Evolutionary conservation across 2,329 filamentous ascomycete genomes (phyloP).

Genomic region (Zymoseptoria brevis): DNA sequence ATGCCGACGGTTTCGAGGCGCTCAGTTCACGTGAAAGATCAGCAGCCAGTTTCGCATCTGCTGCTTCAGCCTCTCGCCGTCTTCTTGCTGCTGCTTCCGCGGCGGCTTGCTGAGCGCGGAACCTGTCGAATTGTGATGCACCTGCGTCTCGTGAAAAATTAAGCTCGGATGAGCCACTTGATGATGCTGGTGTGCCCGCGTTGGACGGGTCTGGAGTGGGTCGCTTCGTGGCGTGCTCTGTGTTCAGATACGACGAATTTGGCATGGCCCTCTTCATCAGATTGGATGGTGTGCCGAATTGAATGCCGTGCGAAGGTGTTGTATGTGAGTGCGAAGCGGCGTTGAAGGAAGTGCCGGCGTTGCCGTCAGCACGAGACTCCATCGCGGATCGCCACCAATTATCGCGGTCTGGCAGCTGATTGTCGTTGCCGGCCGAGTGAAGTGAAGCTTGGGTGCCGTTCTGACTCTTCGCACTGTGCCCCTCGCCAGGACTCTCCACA

Average conservation of each 20-base stretch:
- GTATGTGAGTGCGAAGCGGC: neutral
- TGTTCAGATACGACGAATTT: conserved; percentile 9
- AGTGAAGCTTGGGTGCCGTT: neutral
- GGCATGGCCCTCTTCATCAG: conserved; percentile 18
- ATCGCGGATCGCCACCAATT: conserved; percentile 15
- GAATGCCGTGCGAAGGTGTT: neutral
- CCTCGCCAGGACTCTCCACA: neutral
- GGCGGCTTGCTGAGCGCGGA: conserved; percentile 8
- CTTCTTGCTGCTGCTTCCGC: conserved; percentile 8
- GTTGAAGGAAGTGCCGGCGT: neutral
- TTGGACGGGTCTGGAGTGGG: conserved; percentile 23
- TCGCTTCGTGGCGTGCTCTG: conserved; percentile 22
- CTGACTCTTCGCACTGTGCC: conserved; percentile 2
- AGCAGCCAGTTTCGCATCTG: conserved; percentile 23
- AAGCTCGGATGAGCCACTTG: conserved; percentile 18
- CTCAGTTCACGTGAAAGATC: conserved; percentile 22
- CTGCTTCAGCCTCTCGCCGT: conserved; percentile 12
- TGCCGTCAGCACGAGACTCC: neutral
- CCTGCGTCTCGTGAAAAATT: conserved; percentile 7
- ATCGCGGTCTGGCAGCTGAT: conserved; percentile 5
- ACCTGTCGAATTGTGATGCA: conserved; percentile 1
- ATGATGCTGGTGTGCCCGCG: conserved; percentile 21
- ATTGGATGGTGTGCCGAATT: conserved; percentile 1
- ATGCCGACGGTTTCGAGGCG: conserved; percentile 9
- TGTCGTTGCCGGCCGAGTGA: conserved; percentile 1